A percentile compares a stretch with the other conserved stretches of the same genome.
phyloP scores from a whole-genome alignment of 768 basidiomycete genomes.

The Lepiota brunneoincarnata region DNA sequence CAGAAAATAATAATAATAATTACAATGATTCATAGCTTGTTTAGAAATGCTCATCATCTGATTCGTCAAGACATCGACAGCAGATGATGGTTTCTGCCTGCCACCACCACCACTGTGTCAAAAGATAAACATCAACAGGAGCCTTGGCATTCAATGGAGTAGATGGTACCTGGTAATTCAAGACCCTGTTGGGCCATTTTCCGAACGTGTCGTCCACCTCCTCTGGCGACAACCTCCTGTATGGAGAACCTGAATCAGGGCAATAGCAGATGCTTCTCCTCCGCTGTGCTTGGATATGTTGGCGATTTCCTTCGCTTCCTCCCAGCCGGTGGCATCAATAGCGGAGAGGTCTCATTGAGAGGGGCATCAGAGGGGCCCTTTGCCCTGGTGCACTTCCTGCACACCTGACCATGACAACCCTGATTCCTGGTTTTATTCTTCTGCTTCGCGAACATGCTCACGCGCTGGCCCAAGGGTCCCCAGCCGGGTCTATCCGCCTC shows the following conservation, averaged over 20 bases:
- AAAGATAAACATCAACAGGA: neutral
- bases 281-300: neutral
- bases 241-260: neutral
- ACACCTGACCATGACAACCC: slow-evolving; percentile 13
- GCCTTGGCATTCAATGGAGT: neutral
- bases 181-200: slow-evolving; percentile 55
- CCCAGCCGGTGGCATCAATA: slow-evolving; percentile 1
- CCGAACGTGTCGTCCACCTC: slow-evolving; percentile 15
- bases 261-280: neutral
- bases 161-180: slow-evolving; percentile 65
- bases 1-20: neutral
- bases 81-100: slow-evolving; percentile 60
- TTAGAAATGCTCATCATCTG: slow-evolving; percentile 36
- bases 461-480: slow-evolving; percentile 61
- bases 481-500: slow-evolving; percentile 47
- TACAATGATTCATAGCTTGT: neutral
- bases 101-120: slow-evolving; percentile 82
- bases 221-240: slow-evolving; percentile 11
- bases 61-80: slow-evolving; percentile 60
- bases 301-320: neutral
- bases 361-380: neutral
- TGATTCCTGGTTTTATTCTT: slow-evolving; percentile 20
- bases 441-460: slow-evolving; percentile 35
- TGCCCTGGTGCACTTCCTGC: neutral
- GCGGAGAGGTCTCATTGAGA: neutral